Percentiles rank a stretch among this genome's conserved stretches.
These are phyloP conservation scores for Malania oleifera DNA, from an alignment of 164 flowering plant species.

Conservation along the genomic window DNA sequence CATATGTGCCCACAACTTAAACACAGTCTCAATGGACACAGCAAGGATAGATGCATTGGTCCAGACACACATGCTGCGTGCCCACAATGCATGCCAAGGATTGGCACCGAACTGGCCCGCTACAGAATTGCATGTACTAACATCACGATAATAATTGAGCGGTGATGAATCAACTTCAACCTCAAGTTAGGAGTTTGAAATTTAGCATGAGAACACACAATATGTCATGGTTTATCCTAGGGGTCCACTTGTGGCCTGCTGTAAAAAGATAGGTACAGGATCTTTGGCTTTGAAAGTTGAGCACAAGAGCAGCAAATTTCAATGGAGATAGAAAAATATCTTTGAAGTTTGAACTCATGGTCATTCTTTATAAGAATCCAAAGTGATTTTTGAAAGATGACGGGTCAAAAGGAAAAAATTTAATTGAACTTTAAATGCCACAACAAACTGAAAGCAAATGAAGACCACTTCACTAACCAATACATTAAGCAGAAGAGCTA, in stretches of 20 bases:
- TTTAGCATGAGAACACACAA: not conserved
- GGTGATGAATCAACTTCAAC: not conserved
- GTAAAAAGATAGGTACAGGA: not conserved
- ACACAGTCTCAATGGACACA: not conserved
- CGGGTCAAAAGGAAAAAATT: not conserved
- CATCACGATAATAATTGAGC: not conserved
- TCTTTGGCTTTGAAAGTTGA: not conserved
- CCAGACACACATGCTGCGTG: not conserved
- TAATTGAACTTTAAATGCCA: not conserved
- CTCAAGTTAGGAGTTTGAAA: not conserved
- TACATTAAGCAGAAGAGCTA: conserved; percentile 10
- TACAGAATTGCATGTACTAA: not conserved
- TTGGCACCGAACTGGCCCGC: not conserved
- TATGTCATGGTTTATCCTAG: not conserved
- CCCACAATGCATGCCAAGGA: not conserved
- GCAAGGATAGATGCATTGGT: not conserved
- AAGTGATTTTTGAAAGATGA: not conserved
- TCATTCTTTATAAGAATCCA: not conserved
- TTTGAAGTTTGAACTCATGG: not conserved
- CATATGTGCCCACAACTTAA: conserved; percentile 4
- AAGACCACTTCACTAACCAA: conserved; percentile 12
- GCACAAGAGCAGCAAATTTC: not conserved
- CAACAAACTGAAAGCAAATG: conserved; percentile 1
- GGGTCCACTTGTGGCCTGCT: conserved; percentile 1
- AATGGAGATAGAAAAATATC: not conserved